Evolutionary conservation across 176 grass and related monocot genomes (phyloP).

Genomic region (Rhipidocladum racemiflorum): DNA sequence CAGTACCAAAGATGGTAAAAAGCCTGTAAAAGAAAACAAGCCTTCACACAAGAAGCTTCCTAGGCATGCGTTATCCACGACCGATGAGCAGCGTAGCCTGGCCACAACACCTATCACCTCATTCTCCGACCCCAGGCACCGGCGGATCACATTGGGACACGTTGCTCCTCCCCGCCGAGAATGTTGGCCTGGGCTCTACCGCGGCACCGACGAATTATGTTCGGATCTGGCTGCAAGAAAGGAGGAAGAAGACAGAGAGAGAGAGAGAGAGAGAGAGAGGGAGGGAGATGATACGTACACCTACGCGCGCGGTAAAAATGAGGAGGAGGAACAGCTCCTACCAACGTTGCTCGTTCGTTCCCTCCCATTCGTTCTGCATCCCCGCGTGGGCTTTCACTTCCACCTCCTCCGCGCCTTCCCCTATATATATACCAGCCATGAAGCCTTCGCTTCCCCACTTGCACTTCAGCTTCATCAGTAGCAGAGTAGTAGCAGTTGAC

Average conservation of each 20-base stretch:
- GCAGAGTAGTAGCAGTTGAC: neutral
- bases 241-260: too few relatives aligned
- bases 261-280: neutral
- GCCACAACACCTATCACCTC: too few relatives aligned
- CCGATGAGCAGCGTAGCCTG: neutral
- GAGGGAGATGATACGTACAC: neutral
- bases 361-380: constrained; percentile 34
- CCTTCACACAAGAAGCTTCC: neutral
- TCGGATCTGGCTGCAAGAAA: neutral
- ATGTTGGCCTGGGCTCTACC: neutral
- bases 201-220: neutral
- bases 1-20: too few relatives aligned
- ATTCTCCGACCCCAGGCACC: too few relatives aligned
- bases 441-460: constrained; percentile 4
- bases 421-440: constrained; percentile 42
- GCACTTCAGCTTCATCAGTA: constrained; percentile 2
- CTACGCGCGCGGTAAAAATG: neutral
- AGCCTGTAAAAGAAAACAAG: too few relatives aligned
- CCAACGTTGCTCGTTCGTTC: constrained; percentile 18
- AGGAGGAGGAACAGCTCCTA: neutral
- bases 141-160: constrained; percentile 22
- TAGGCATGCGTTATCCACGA: constrained; percentile 6
- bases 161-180: neutral
- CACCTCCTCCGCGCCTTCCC: neutral
- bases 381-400: neutral